phyloP scores from a whole-genome alignment of 1,139 yeast genomes.

The Diutina scorzettiae region DNA sequence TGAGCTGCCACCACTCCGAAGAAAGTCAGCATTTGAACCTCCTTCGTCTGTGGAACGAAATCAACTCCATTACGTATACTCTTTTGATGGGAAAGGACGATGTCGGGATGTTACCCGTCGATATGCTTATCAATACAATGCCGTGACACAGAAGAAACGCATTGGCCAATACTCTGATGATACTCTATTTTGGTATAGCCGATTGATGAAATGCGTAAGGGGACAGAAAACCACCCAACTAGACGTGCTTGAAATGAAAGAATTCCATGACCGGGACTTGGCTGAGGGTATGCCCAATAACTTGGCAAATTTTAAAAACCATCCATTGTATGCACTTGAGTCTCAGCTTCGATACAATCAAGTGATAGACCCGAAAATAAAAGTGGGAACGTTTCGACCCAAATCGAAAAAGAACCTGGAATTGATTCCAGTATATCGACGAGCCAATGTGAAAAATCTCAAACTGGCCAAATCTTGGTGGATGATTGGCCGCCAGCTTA shows the following conservation, averaged over 20 bases:
- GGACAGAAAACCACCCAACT: constrained; percentile 10
- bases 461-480: constrained; percentile 83
- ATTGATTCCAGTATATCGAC: constrained; percentile 47
- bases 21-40: constrained; percentile 64
- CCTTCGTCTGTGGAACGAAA: constrained; percentile 50
- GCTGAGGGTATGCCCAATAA: constrained; percentile 84
- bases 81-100: constrained; percentile 54
- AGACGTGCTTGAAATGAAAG: constrained; percentile 62
- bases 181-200: constrained; percentile 55
- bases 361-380: constrained; percentile 47
- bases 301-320: constrained; percentile 72
- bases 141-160: constrained; percentile 64
- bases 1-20: constrained; percentile 49
- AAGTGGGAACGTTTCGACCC: constrained; percentile 55
- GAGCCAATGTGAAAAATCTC: constrained; percentile 51
- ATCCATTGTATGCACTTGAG: constrained; percentile 79
- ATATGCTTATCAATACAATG: constrained; percentile 59
- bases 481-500: constrained; percentile 63
- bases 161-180: constrained; percentile 43
- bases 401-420: constrained; percentile 12
- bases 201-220: constrained; percentile 20
- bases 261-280: constrained; percentile 52
- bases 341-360: constrained; percentile 63
- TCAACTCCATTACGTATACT: constrained; percentile 61
- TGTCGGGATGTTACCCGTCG: constrained; percentile 79